Percentiles rank a stretch among this genome's conserved stretches.
Evolutionary conservation across 352 stramenopile genomes (phyloP).

Genomic region (Elongisporangium senticosum): DNA sequence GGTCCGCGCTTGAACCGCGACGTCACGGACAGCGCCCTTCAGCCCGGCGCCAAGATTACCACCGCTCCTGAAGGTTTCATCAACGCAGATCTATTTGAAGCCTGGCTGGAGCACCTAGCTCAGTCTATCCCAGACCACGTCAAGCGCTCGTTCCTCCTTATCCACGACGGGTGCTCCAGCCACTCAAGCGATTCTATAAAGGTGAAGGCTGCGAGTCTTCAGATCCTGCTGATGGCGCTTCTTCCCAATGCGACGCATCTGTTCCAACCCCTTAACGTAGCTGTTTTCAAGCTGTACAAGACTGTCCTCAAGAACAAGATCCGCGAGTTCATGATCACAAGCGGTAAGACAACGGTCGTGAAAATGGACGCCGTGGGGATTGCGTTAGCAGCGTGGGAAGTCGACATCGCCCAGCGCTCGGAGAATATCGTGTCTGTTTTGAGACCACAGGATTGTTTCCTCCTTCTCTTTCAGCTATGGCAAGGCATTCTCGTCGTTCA

Average conservation of each 20-base stretch:
- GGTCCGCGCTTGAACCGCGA: constrained; percentile 3
- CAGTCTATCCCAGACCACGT: background rate
- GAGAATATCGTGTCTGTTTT: background rate
- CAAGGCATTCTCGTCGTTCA: background rate
- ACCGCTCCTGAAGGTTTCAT: constrained; percentile 6
- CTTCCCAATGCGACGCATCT: constrained; percentile 4
- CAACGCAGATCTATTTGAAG: background rate
- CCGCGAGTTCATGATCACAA: background rate
- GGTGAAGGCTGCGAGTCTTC: no score
- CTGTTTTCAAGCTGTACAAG: constrained; percentile 8
- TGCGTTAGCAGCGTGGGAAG: background rate
- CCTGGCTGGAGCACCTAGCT: constrained; percentile 7
- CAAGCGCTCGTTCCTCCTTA: background rate
- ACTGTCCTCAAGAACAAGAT: background rate
- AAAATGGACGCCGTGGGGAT: background rate
- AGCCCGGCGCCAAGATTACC: background rate
- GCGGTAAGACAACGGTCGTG: background rate
- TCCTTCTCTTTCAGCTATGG: background rate
- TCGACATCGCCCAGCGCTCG: background rate
- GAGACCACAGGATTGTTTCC: background rate
- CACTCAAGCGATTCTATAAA: background rate
- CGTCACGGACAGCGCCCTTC: constrained; percentile 1
- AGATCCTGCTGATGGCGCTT: background rate
- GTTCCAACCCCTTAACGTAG: constrained; percentile 5
- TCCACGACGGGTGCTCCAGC: constrained; percentile 4